These are phyloP conservation scores for Bauhinia variegata DNA, from an alignment of 306 rosid genomes.

Conservation along the genomic window DNA sequence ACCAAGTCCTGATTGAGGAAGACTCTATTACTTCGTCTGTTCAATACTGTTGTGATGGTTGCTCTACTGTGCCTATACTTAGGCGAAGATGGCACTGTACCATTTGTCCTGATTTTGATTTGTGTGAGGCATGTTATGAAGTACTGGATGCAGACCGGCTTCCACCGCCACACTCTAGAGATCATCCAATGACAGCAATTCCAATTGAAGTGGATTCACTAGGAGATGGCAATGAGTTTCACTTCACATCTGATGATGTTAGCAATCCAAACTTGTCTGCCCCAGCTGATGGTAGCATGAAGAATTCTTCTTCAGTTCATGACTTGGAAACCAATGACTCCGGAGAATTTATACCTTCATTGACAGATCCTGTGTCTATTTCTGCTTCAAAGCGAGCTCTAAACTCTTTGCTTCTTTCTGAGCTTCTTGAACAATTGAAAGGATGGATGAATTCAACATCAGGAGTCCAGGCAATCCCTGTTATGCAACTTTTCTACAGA, in stretches of 20 bases:
- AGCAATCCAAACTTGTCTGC: constrained; percentile 61
- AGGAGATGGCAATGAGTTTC: constrained; percentile 93
- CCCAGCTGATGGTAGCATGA: constrained; percentile 55
- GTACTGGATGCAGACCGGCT: constrained; percentile 84
- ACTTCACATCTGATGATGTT: constrained; percentile 76
- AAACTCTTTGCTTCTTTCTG: constrained; percentile 87
- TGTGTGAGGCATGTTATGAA: constrained; percentile 97
- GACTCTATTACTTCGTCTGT: constrained; percentile 86
- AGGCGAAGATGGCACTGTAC: constrained; percentile 99
- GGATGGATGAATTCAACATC: constrained; percentile 95
- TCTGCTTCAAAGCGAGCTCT: constrained; percentile 88
- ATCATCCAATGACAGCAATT: constrained; percentile 97
- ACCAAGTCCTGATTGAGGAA: constrained; percentile 87
- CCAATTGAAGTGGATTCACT: constrained; percentile 95
- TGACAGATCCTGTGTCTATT: constrained; percentile 82
- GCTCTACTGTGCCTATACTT: constrained; percentile 94
- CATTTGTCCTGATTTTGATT: constrained; percentile 96
- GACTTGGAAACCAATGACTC: constrained; percentile 84
- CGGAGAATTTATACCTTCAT: constrained; percentile 80
- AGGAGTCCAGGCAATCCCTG: constrained; percentile 85
- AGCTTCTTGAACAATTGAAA: constrained; percentile 87
- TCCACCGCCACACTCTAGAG: constrained; percentile 90
- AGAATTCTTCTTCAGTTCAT: constrained; percentile 86
- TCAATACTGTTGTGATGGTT: constrained; percentile 98
- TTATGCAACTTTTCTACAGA: constrained; percentile 98